Base-by-base conservation (phyloP, 2,329 filamentous ascomycete species). In the Thielaviopsis punctulata region DNA sequence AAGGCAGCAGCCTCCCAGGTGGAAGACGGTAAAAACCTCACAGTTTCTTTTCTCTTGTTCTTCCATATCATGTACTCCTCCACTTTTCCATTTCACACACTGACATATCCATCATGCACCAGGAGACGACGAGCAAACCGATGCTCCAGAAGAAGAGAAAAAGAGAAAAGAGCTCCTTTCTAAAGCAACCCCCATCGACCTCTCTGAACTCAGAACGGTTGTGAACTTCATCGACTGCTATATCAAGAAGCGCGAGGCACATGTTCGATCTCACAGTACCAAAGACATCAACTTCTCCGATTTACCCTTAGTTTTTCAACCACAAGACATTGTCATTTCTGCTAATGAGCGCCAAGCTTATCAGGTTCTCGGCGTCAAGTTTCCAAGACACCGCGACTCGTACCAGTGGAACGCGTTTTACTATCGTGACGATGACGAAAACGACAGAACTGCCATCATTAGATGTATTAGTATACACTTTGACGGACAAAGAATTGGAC, bases 401-500 rank as follows among this genome's bases (percentile, higher is more conserved):
- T 4, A 23, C 5, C 3, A 15, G 2, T 52, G 12, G 44, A 47
- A 33, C 22, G 45, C 39, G 36, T 30, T 13, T 13, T 45, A 18
- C 19, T 45, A 45, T 19, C 49, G 10, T 10, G 47, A 13, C 51
- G 45, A 13, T 23, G 48, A 3, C 23, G 52, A 43, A 49, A 53
- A 19, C 44, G 51, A 13, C 27, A 30, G 1, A 24, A 47, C 5
- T 45, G 59, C 9, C 44, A 48, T 0, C 33, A 60, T 0, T 15
- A 54, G 23, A 4, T 60, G 60, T 49, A 57, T 61, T 13, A 59
- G 60, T 23, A 56, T 64, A 15, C 59, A 65, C 49, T 66, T 64
- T 49, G 62, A 66, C 30, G 64, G 64, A 0, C 58, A 57, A 3
- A 19, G 49, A 1, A 47, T 64, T 1, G 63, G 63, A 0, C 63